Conservation (phyloP, 768 basidiomycete species). For the Lactifluus echinatus region DNA sequence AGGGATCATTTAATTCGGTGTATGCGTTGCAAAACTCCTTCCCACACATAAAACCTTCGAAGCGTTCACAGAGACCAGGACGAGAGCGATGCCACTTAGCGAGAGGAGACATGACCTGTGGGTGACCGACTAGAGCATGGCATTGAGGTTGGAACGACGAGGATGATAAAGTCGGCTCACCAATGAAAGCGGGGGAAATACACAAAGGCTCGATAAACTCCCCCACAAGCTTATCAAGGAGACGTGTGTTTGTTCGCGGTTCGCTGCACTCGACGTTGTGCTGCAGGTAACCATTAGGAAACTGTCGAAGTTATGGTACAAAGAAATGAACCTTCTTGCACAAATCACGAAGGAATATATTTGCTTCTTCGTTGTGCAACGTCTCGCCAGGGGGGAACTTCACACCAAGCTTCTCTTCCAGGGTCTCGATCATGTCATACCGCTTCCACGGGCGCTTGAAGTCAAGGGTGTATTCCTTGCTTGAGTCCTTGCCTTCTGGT, state of each 20-base stretch:
- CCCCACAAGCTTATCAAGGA: conserved; percentile 98
- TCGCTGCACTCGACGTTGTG: conserved; percentile 95
- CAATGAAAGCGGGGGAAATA: conserved; percentile 93
- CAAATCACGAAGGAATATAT: conserved; percentile 78
- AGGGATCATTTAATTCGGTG: conserved; percentile 98
- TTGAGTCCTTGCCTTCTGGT: conserved; percentile 82
- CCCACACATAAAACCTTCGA: conserved; percentile 96
- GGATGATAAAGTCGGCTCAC: conserved; percentile 31
- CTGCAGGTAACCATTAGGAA: conserved; percentile 31
- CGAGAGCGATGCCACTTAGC: conserved; percentile 98
- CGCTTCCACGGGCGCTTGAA: conserved; percentile 96
- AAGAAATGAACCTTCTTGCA: conserved; percentile 60
- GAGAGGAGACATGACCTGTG: conserved; percentile 98
- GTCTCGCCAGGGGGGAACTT: conserved; percentile 92
- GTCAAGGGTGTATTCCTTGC: conserved; percentile 67
- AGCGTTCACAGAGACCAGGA: conserved; percentile 95
- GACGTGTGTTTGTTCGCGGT: conserved; percentile 87
- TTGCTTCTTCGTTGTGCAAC: conserved; percentile 79
- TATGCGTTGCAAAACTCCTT: conserved; percentile 99
- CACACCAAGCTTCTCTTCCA: conserved; percentile 88
- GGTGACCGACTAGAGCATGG: conserved; percentile 69
- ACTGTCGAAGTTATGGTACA: background rate
- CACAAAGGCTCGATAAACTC: conserved; percentile 97
- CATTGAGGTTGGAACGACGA: background rate
- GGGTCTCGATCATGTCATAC: conserved; percentile 94